phyloP scores from a whole-genome alignment of 805 yeast species.

The Candida suzukii region DNA sequence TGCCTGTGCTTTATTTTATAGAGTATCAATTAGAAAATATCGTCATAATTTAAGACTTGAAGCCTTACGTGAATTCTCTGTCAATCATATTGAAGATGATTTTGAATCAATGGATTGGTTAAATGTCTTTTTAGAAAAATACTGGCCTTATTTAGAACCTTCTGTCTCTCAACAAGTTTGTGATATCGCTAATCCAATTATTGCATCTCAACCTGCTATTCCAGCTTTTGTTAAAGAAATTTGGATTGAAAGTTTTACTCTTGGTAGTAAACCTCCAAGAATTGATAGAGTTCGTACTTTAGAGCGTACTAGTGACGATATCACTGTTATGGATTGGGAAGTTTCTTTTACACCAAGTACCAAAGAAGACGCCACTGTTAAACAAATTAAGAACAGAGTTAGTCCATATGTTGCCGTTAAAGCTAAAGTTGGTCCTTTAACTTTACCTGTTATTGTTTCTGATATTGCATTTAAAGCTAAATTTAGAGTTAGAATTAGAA shows the following conservation, averaged over 20 bases:
- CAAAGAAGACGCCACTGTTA: slow-evolving; percentile 71
- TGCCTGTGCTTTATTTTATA: slow-evolving; percentile 59
- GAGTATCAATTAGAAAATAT: slow-evolving; percentile 78
- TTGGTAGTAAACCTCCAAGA: slow-evolving; percentile 95
- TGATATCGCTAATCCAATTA: slow-evolving; percentile 75
- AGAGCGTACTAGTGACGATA: slow-evolving; percentile 83
- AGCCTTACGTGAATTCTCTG: slow-evolving; percentile 80
- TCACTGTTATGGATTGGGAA: slow-evolving; percentile 97
- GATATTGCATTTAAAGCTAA: slow-evolving; percentile 71
- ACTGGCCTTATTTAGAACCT: slow-evolving; percentile 91
- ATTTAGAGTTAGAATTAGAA: slow-evolving; percentile 75
- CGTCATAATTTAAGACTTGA: slow-evolving; percentile 68
- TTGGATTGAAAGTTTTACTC: slow-evolving; percentile 83
- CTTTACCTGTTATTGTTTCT: slow-evolving; percentile 73
- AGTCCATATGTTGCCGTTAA: slow-evolving; percentile 77
- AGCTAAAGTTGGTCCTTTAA: slow-evolving; percentile 74
- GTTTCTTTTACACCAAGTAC: slow-evolving; percentile 91
- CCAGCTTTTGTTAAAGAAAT: slow-evolving; percentile 81
- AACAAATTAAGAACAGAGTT: slow-evolving; percentile 77
- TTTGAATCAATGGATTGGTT: slow-evolving; percentile 95
- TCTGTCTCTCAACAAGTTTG: slow-evolving; percentile 78
- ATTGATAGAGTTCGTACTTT: slow-evolving; percentile 85
- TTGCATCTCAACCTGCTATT: slow-evolving; percentile 63
- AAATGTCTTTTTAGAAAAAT: slow-evolving; percentile 80
- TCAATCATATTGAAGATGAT: slow-evolving; percentile 76